Conservation (phyloP, 495 filamentous ascomycete genomes). For the Penicillium paxilli region DNA sequence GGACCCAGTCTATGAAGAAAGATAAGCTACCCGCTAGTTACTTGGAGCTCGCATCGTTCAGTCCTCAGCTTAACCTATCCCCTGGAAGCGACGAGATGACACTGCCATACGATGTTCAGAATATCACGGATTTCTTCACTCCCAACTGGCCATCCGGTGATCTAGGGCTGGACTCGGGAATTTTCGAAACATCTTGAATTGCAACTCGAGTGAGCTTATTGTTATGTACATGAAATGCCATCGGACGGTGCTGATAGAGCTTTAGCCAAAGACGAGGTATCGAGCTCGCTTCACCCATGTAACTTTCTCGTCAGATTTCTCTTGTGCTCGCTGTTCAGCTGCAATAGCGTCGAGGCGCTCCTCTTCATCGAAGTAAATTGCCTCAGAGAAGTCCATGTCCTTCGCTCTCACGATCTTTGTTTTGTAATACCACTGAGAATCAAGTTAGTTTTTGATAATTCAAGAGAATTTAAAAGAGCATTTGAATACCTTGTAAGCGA, state of each 20-base stretch:
- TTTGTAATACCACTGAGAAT: conserved; percentile 15
- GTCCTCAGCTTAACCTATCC: conserved; percentile 10
- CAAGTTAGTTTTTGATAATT: not conserved
- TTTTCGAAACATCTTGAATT: not conserved
- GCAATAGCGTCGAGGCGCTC: conserved; percentile 16
- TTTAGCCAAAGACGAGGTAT: conserved; percentile 21
- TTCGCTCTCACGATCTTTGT: conserved; percentile 25
- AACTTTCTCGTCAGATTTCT: not conserved
- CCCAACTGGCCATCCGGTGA: conserved; percentile 9
- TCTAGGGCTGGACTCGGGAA: conserved; percentile 9
- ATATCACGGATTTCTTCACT: conserved; percentile 11
- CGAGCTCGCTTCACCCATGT: conserved; percentile 18
- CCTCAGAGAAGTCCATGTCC: conserved; percentile 28
- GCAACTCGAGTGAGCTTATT: too few relatives aligned
- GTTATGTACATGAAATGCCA: not conserved
- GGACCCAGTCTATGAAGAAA: conserved; percentile 24
- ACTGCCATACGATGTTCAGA: conserved; percentile 1
- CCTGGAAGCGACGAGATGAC: conserved; percentile 2
- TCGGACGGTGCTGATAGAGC: not conserved
- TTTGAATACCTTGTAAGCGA: conserved; percentile 23
- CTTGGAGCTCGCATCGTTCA: conserved; percentile 18
- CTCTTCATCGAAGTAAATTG: conserved; percentile 27
- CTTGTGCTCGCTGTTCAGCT: not conserved
- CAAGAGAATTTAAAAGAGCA: not conserved
- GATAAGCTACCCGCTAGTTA: conserved; percentile 1